Percentiles rank a stretch among this genome's conserved stretches.
These are phyloP conservation scores for Heliamphora pulchella DNA, from an alignment of 179 eudicot species.

Conservation along the genomic window DNA sequence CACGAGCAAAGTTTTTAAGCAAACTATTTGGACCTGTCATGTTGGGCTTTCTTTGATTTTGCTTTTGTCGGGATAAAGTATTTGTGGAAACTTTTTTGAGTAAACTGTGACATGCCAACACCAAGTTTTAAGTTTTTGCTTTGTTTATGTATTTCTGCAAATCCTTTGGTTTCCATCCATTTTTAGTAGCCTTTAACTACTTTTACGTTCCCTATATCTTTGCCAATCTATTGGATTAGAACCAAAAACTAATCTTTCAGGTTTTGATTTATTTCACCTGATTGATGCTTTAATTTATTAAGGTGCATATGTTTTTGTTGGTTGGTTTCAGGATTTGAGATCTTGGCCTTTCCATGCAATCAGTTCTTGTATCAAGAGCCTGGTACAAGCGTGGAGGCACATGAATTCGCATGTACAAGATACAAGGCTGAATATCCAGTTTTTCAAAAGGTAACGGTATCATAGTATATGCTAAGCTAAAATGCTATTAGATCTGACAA, in stretches of 20 bases:
- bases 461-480: neutral
- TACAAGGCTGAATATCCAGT: slow-evolving; percentile 80
- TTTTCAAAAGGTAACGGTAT: slow-evolving; percentile 57
- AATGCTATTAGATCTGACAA: neutral
- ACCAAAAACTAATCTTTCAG: neutral
- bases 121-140: neutral
- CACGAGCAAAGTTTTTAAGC: too few relatives aligned
- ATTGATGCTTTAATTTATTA: neutral
- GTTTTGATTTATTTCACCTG: neutral
- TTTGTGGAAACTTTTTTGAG: slow-evolving; percentile 4
- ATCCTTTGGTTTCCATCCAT: neutral
- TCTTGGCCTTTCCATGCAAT: slow-evolving; percentile 90
- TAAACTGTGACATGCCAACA: neutral
- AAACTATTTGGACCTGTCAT: too few relatives aligned
- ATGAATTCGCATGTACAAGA: slow-evolving; percentile 73
- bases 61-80: too few relatives aligned
- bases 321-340: slow-evolving; percentile 51
- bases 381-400: slow-evolving; percentile 59
- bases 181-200: too few relatives aligned
- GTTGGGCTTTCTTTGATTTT: too few relatives aligned
- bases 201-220: too few relatives aligned
- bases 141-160: neutral
- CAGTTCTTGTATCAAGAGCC: slow-evolving; percentile 90
- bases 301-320: neutral
- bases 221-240: too few relatives aligned